Evolutionary conservation across 2,329 filamentous ascomycete genomes (phyloP), one percentile per base, ranked within the genome.

Genomic region (Penicillium digitatum): DNA sequence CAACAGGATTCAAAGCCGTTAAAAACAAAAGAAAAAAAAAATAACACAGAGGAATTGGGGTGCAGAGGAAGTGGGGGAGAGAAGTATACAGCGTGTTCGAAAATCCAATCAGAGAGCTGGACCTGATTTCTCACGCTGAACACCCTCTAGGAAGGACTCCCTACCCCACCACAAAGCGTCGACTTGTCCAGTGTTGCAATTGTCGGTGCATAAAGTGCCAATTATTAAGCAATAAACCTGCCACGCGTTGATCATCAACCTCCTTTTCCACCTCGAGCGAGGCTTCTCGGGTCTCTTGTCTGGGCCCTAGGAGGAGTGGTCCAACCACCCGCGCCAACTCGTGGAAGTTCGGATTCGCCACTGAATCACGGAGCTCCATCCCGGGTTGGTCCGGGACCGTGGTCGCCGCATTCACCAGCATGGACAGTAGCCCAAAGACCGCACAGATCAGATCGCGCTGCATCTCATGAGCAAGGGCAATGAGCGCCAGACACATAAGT

Each of bases 371-470:
- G 52, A 58, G 55, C 22, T 55, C 44, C 43, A 37, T 57, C 39
- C 62, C 61, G 48, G 58, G 48, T 48, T 55, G 62, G 18, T 62
- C 59, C 3, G 14, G 29, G 14, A 37, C 35, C 8, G 27, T 20
- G 14, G 63, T 65, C 52, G 70, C 66, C 47, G 34, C 20, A 35
- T 71, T 63, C 11, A 70, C 54, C 27, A 74, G 58, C 11, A 68
- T 56, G 16, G 66, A 58, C 42, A 73, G 67, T 12, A 76, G 59
- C 7, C 73, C 74, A 53, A 76, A 74, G 1, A 75, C 67, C 1
- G 69, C 69, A 52, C 73, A 76, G 52, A 76, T 71, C 22, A 76
- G 64, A 26, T 73, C 71, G 38, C 74, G 62, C 52, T 75, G 72
- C 66, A 74, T 70, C 34, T 73, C 66, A 40, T 61, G 68, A 11